Percentiles rank a stretch among this genome's conserved stretches.
Evolutionary conservation across 2,329 filamentous ascomycete species (phyloP).

Genomic region (Aspergillus puulaauensis): DNA sequence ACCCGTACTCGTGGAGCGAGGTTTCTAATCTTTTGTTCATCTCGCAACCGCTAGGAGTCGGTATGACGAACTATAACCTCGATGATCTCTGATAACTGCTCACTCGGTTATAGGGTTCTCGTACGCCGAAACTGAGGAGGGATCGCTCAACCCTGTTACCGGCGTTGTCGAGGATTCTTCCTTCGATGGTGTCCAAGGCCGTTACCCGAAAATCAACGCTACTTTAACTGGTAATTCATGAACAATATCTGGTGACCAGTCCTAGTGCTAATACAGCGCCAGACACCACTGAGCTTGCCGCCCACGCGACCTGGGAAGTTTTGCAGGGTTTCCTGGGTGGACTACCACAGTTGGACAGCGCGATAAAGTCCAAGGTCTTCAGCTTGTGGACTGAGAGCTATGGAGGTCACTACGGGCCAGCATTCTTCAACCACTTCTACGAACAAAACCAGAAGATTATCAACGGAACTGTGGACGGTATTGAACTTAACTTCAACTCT

Average conservation of each 20-base stretch:
- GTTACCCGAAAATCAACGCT: constrained; percentile 52
- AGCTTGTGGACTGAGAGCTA: constrained; percentile 61
- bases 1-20: constrained; percentile 62
- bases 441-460: constrained; percentile 57
- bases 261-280: background rate
- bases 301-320: constrained; percentile 55
- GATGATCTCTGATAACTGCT: background rate
- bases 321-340: constrained; percentile 55
- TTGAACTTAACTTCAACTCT: constrained; percentile 54
- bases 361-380: constrained; percentile 54
- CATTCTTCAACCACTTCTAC: constrained; percentile 59
- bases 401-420: constrained; percentile 53
- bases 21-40: constrained; percentile 62
- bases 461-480: constrained; percentile 49
- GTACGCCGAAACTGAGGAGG: constrained; percentile 34
- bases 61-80: constrained; percentile 26
- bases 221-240: constrained; percentile 39
- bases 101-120: constrained; percentile 29
- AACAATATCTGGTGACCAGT: background rate
- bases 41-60: constrained; percentile 60
- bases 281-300: constrained; percentile 58
- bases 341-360: constrained; percentile 49
- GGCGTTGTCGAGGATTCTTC: constrained; percentile 48
- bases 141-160: constrained; percentile 44
- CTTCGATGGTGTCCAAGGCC: constrained; percentile 44